phyloP scores from a whole-genome alignment of 495 filamentous ascomycete genomes.

The Friedmanniomyces simplex region DNA sequence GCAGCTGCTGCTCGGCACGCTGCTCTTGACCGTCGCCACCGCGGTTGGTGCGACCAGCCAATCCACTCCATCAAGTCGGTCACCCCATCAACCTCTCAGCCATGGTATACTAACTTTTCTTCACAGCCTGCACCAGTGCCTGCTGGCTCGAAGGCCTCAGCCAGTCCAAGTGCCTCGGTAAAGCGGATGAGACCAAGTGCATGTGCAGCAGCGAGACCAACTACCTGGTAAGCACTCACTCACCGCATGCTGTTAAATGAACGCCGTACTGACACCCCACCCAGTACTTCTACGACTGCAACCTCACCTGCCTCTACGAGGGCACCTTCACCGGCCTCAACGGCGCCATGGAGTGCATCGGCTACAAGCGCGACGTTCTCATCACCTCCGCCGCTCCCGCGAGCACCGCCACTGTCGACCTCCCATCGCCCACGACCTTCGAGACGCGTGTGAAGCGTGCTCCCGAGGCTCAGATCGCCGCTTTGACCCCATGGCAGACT shows the following conservation, averaged over 20 bases:
- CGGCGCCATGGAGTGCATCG: not conserved
- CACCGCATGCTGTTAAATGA: not conserved
- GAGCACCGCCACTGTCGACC: not conserved
- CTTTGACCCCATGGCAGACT: not conserved
- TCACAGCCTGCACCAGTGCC: not conserved
- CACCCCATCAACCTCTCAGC: not conserved
- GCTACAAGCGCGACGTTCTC: not conserved
- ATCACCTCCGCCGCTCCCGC: not conserved
- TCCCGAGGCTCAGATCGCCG: not conserved
- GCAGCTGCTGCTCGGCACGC: not conserved
- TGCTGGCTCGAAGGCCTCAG: not conserved
- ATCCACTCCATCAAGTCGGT: not conserved
- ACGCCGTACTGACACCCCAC: not conserved
- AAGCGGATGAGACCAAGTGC: not conserved
- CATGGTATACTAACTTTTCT: not conserved
- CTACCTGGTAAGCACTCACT: not conserved
- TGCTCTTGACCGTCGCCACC: not conserved
- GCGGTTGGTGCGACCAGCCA: not conserved
- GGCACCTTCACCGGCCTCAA: not conserved
- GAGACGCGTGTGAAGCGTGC: not conserved
- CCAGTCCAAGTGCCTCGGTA: not conserved
- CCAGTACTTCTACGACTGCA: not conserved
- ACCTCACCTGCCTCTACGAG: not conserved
- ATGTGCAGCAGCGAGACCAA: not conserved
- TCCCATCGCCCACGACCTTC: not conserved